Evolutionary conservation across 2,329 filamentous ascomycete species (phyloP).

Genomic region (Paecilomyces sp.): DNA sequence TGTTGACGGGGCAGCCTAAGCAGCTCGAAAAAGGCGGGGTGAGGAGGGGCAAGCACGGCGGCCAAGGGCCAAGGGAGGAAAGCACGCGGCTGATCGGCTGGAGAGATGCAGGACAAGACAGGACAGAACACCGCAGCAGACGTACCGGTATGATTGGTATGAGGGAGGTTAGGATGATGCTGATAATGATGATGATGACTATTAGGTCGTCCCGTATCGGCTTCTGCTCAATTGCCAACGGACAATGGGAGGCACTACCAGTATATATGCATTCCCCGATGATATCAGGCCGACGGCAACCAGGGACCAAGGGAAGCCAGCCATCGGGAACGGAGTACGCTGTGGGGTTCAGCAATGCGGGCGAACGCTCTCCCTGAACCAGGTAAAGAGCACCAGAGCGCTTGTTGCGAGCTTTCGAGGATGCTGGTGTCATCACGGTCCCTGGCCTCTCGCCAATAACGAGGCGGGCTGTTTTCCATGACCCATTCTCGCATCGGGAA

Average conservation of each 20-base stretch:
- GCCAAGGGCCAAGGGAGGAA: conserved; percentile 1
- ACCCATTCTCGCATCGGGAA: conserved; percentile 18
- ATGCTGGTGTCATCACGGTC: conserved; percentile 10
- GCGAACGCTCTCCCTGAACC: not conserved
- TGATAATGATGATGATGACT: no score
- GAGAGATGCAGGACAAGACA: not conserved
- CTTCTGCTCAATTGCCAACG: not conserved
- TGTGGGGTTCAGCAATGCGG: not conserved
- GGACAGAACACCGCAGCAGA: not conserved
- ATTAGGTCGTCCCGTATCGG: not conserved
- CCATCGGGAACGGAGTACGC: not conserved
- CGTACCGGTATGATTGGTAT: not conserved
- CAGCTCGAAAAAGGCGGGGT: conserved; percentile 3
- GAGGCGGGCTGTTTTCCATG: conserved; percentile 8
- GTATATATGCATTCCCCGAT: not conserved
- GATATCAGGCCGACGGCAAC: not conserved
- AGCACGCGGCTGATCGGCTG: conserved; percentile 1
- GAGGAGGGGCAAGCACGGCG: conserved; percentile 1
- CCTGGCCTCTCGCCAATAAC: conserved; percentile 7
- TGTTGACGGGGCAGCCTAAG: conserved; percentile 1
- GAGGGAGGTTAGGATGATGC: no score
- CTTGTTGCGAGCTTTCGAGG: not conserved
- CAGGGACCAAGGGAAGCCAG: not conserved
- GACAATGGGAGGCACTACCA: not conserved
- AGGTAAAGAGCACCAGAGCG: no score